A percentile compares a stretch with the other conserved stretches of the same genome.
Evolutionary conservation across 352 stramenopile genomes (phyloP).

Genomic region (Plasmopara muralis): DNA sequence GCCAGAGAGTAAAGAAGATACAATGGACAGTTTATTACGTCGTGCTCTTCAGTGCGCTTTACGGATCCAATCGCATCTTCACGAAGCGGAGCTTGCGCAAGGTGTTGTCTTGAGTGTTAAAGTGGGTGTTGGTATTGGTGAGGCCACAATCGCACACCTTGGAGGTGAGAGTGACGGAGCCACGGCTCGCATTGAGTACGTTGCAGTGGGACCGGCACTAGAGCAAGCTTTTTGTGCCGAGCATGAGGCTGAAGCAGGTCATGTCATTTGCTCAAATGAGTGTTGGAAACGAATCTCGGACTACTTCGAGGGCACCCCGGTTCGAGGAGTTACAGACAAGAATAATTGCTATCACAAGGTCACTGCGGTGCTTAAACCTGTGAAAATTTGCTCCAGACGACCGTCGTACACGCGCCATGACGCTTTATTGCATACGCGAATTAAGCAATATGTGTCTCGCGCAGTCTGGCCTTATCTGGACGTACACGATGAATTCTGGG

Average conservation of each 20-base stretch:
- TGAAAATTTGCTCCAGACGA: conserved; percentile 61
- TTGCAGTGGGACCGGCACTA: conserved; percentile 86
- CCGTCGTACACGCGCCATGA: conserved; percentile 77
- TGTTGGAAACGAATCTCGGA: conserved; percentile 66
- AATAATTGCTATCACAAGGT: conserved; percentile 51
- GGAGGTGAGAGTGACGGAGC: conserved; percentile 82
- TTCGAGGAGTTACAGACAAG: conserved; percentile 13
- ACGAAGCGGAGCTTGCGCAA: conserved; percentile 76
- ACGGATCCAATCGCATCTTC: conserved; percentile 85
- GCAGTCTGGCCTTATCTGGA: conserved; percentile 90
- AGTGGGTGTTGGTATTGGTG: conserved; percentile 88
- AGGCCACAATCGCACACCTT: conserved; percentile 83
- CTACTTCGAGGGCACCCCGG: conserved; percentile 52
- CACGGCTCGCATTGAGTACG: conserved; percentile 85
- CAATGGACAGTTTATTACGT: conserved; percentile 69
- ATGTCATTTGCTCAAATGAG: conserved; percentile 86
- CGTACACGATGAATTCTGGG: conserved; percentile 90
- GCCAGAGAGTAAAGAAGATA: conserved; percentile 87
- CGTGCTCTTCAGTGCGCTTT: conserved; percentile 86
- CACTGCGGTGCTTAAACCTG: conserved; percentile 39
- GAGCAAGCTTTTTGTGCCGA: conserved; percentile 88
- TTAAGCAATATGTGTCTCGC: conserved; percentile 89
- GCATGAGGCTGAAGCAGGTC: conserved; percentile 78
- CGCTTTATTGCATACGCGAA: conserved; percentile 68
- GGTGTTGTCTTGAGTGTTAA: conserved; percentile 92